Evolutionary conservation across 306 rosid species (phyloP).

Genomic region (Spatholobus suberectus): DNA sequence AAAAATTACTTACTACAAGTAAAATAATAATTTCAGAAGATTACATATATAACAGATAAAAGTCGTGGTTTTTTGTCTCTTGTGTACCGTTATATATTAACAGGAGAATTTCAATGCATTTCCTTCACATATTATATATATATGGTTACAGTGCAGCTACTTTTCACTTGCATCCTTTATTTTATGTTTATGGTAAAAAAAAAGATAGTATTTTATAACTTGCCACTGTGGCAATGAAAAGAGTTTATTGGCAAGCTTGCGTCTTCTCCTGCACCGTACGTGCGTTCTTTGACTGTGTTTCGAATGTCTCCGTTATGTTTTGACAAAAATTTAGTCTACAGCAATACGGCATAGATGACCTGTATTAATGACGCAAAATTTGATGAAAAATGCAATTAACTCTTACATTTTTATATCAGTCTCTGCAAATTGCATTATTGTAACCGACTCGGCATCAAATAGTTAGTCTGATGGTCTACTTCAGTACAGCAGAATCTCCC

Average conservation of each 20-base stretch:
- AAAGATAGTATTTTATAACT: not conserved
- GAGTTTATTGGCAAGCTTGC: not conserved
- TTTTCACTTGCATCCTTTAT: not conserved
- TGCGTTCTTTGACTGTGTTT: not conserved
- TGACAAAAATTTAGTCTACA: not conserved
- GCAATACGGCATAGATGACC: not conserved
- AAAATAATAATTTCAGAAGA: not conserved
- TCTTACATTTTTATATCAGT: not conserved
- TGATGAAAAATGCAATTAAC: not conserved
- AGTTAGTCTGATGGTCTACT: slow-evolving; percentile 1
- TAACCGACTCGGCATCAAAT: not conserved
- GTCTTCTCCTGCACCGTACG: not conserved
- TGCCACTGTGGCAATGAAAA: not conserved
- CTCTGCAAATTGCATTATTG: slow-evolving; percentile 1
- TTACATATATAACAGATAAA: not conserved
- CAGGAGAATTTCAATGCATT: not conserved
- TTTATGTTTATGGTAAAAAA: not conserved
- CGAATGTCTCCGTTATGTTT: not conserved
- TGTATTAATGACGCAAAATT: slow-evolving; percentile 8
- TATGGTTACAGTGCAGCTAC: not conserved
- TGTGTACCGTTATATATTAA: not conserved
- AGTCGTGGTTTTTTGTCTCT: not conserved
- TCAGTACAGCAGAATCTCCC: not conserved
- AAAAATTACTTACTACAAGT: not conserved
- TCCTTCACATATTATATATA: not conserved